Evolutionary conservation across 2,329 filamentous ascomycete genomes (phyloP), one percentile per base, ranked within the genome.

Genomic region (Colletotrichum plurivorum): DNA sequence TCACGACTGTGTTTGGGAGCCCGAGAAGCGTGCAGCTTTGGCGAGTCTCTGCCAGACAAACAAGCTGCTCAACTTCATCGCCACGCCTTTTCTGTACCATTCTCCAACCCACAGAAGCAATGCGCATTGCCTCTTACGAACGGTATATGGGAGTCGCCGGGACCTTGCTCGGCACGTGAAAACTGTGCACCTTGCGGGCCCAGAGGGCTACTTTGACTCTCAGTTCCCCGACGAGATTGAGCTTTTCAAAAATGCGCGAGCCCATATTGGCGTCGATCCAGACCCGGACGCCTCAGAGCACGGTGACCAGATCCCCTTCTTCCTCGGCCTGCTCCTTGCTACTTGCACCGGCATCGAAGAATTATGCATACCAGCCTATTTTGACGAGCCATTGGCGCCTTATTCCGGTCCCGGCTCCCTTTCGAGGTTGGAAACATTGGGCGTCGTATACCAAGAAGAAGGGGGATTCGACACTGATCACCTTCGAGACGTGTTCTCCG

Each of bases 61-160:
- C 3, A 57, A 57, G 22, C 0, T 8, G 20, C 54, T 57, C 39
- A 57, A 46, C 13, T 45, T 20, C 9, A 39, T 46, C 16, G 39
- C 54, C 39, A 57, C 54, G 16, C 54, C 54, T 6, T 25, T 57
- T 9, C 20, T 57, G 3, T 57, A 57, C 22, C 54, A 57, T 18
- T 13, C 13, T 1, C 45, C 45, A 18, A 12, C 39, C 2, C 31
- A 56, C 12, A 13, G 16, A 16, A 43, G 10, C n/a, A 1, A 56
- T 13, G 31, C 16, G 31, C 12, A 43, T 18, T 4, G 18, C 0
- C 45, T 46, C 13, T 20, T 41, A 16, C 22, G 0, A 0, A 57
- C 54, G 10, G 8, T 57, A 5, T 46, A 46, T 39, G 41, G 41
- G 0, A n/a, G 39, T 16, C 54, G 54, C 5, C 41, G 15, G 7